Base-by-base conservation (phyloP, 2,329 filamentous ascomycete genomes). In the Trichoderma sp. region DNA sequence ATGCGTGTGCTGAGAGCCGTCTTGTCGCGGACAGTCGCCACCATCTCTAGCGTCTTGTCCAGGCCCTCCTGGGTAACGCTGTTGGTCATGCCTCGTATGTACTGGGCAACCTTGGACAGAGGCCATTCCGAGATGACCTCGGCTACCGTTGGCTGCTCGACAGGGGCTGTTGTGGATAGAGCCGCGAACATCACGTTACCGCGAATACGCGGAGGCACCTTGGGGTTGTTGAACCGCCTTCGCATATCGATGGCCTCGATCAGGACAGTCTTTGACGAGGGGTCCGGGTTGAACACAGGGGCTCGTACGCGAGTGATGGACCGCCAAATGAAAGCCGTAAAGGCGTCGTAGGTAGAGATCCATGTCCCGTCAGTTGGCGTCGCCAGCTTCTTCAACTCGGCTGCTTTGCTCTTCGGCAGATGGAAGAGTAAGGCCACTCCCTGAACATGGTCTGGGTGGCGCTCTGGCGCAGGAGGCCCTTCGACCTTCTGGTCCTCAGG, bases 261-360 rank as follows among this genome's bases (percentile, higher is more conserved):
- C 30, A 32, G 30, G 3, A 32, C 2, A 32, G 30, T 32, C n/a
- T 32, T 32, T 32, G 30, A 32, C 8, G 30, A 2, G 2, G 30
- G 30, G 3, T 71, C 43, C 0, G 62, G 59, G 3, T 67, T 67
- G 32, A 66, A 71, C 2, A 71, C 15, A 17, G 59, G 69, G 26
- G 62, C 62, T 1, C 69, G 43, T 1, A 66, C 34, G 1, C 69
- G 59, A 5, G 69, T 67, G 0, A 71, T 12, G 5, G 62, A 1
- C 1, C 69, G 69, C 69, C 69, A 71, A 2, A 71, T 71, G 5
- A 67, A 71, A 15, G 69, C 69, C 0, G 63, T 4, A 1, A 71
- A 66, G 53, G 69, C 69, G 3, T 71, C 69, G 4, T 71, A 71
- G 8, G 69, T 71, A 2, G 69, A 71, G 34, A 71, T 34, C 63